Base-by-base conservation (phyloP, 2,329 filamentous ascomycete species). In the Teratosphaeria nubilosa region DNA sequence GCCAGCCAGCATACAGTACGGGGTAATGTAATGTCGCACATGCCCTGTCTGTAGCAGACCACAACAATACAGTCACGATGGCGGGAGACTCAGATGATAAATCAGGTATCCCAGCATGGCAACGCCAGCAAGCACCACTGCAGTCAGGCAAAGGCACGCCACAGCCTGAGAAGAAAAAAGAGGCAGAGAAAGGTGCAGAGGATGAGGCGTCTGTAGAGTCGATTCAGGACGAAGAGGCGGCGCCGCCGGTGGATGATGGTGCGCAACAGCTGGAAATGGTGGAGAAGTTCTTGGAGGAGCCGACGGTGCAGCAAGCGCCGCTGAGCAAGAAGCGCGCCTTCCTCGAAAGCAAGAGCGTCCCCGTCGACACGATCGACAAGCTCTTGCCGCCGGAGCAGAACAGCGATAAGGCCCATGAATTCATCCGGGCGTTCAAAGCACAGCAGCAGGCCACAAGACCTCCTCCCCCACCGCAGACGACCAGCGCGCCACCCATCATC, bases 321-420 rank as follows among this genome's bases (percentile, higher is more conserved):
- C 78, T 80, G 51, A 86, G 89, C 58, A 86, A 84, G 73, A 95
- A 95, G 75, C 77, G 82, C 22, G 81, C 82, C 7, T 96, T 96
- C 65, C 76, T 96, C 1, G 80, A 85, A 67, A 83, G 82, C 55
- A 96, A 96, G 71, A 89, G 89, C 3, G 76, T 96, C 7, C 75
- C 75, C 3, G 75, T 81, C 4, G 77, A 80, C 32, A 84, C 92
- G 61, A 89, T 95, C 60, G 77, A 88, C 64, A 76, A 77, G 54
- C 76, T 95, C 7, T 74, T 96, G 45, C 62, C 58, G 13, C 22
- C 24, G 1, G 24, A 24, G 6, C 13, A 25, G 25, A 32, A 30
- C 2, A 24, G 52, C 32, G 25, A 27, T 3, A 34, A 27, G 16
- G n/a, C 11, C 37, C 25, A 25, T 25, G 50, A 31, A 20, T 32